A percentile compares a stretch with the other conserved stretches of the same genome.
Conservation (phyloP, 805 yeast species). For the Metschnikowia drakensbergensis region DNA sequence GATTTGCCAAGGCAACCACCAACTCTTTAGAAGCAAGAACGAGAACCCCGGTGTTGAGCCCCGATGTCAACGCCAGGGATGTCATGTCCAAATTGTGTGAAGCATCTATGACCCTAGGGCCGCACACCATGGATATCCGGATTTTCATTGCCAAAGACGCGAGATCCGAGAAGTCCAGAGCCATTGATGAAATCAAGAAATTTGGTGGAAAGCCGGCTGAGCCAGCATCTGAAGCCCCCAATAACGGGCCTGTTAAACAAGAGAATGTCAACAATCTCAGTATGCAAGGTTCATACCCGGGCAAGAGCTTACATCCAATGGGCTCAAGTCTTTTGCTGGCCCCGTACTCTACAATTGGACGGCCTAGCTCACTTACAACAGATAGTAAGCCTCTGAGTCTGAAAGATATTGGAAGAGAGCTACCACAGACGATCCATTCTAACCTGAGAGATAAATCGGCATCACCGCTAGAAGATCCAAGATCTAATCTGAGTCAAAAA, state of each 20-base stretch:
- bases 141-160: slow-evolving; percentile 85
- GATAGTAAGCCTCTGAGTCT: background rate
- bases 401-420: background rate
- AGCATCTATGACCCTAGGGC: slow-evolving; percentile 68
- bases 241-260: background rate
- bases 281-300: background rate
- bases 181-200: slow-evolving; percentile 20
- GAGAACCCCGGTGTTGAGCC: slow-evolving; percentile 34
- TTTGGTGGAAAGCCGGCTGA: slow-evolving; percentile 7
- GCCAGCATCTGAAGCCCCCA: background rate
- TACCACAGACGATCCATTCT: background rate
- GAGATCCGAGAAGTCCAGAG: slow-evolving; percentile 48
- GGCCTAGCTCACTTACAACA: background rate
- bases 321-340: background rate
- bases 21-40: slow-evolving; percentile 18
- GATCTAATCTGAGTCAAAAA: background rate
- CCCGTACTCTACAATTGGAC: background rate
- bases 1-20: slow-evolving; percentile 19
- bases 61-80: slow-evolving; percentile 61
- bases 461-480: background rate
- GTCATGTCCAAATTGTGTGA: slow-evolving; percentile 87
- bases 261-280: background rate
- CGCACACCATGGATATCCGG: slow-evolving; percentile 74
- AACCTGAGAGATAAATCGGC: background rate
- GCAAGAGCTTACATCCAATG: background rate